Evolutionary conservation across 192 early-diverging fungal genomes (phyloP).

Genomic region (Coemansia sp.): DNA sequence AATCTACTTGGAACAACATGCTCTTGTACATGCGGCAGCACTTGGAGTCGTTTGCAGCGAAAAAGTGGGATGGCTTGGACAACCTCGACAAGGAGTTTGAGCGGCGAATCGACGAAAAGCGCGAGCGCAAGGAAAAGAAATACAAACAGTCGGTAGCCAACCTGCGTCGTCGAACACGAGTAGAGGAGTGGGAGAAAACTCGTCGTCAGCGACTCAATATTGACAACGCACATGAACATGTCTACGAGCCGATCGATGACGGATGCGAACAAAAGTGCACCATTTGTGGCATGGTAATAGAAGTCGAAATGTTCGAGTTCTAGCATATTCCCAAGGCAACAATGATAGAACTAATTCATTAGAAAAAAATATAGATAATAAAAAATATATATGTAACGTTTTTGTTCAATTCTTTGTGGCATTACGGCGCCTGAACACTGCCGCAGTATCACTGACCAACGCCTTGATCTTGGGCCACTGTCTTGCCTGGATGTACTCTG

Average conservation of each 20-base stretch:
- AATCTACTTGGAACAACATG: conserved; percentile 97
- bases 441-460: conserved; percentile 31
- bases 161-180: conserved; percentile 76
- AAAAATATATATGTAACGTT: not conserved
- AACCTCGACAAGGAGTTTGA: conserved; percentile 88
- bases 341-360: not conserved
- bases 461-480: conserved; percentile 40
- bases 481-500: conserved; percentile 23
- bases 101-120: conserved; percentile 73
- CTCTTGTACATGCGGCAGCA: conserved; percentile 84
- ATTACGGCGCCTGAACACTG: conserved; percentile 47
- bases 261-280: conserved; percentile 61
- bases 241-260: conserved; percentile 63
- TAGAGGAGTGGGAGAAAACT: conserved; percentile 64
- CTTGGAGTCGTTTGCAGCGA: conserved; percentile 89
- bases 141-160: conserved; percentile 78
- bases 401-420: conserved; percentile 11
- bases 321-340: not conserved
- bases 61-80: conserved; percentile 90
- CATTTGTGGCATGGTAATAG: conserved; percentile 66
- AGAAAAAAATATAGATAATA: not conserved
- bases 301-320: conserved; percentile 67
- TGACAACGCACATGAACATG: conserved; percentile 71
- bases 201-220: conserved; percentile 52
- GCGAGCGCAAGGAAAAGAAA: conserved; percentile 78